Evolutionary conservation across 2,329 filamentous ascomycete genomes (phyloP).

Genomic region (Cercospora citrullina): DNA sequence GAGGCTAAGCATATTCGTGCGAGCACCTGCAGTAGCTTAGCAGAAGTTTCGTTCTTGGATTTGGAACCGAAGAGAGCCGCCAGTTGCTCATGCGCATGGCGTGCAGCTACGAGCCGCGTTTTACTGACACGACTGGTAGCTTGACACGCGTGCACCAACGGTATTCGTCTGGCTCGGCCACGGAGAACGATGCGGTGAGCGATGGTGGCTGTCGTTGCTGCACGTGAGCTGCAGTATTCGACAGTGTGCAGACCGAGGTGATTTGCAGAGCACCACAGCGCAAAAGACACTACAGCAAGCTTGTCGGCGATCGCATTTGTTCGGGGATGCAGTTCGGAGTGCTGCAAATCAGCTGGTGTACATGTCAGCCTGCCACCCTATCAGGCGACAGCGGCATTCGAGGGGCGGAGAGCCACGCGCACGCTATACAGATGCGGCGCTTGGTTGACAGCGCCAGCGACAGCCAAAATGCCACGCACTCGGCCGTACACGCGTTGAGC

Average conservation of each 20-base stretch:
- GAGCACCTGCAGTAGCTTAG: slow-evolving; percentile 5
- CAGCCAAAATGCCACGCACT: neutral
- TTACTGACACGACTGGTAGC: neutral
- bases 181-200: neutral
- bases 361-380: neutral
- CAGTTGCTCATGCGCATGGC: neutral
- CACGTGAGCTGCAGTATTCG: neutral
- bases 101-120: neutral
- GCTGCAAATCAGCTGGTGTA: neutral
- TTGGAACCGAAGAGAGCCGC: neutral
- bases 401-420: neutral
- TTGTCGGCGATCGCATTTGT: neutral
- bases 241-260: neutral
- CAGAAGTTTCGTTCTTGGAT: neutral
- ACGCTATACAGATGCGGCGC: neutral
- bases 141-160: neutral
- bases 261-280: neutral
- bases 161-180: neutral
- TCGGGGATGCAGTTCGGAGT: neutral
- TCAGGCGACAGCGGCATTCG: neutral
- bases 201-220: neutral
- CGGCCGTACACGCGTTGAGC: neutral
- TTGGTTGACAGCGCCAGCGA: neutral
- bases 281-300: neutral
- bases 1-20: neutral